Base-by-base conservation (phyloP, 345 rosid genomes). In the Aegle marmelos region DNA sequence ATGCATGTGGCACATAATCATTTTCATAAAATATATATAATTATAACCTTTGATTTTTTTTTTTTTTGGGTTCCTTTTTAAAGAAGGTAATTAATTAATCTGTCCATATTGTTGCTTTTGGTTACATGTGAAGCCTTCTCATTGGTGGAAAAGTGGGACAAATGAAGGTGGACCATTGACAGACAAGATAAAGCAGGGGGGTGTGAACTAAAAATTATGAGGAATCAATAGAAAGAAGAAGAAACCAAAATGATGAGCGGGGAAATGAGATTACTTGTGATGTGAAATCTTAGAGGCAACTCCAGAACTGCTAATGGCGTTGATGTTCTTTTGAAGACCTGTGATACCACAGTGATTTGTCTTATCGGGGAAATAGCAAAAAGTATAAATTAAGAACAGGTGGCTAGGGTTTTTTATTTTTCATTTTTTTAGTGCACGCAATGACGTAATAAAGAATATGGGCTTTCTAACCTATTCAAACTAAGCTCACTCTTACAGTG, bases 231-330 rank as follows among this genome's bases (percentile, higher is more conserved):
- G 21, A 73, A 39, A 9, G 34, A 37, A 39, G 10, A 13, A 70
- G 14, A 25, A 39, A 50, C 54, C 50, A 65, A 74, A 74, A 74
- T 74, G 76, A 69, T 69, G 74, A 64, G 24, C 9, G 73, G 73
- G 53, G 9, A 45, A 71, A 76, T 45, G 77, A 76, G 33, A 60
- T 50, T 54, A n/a, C 36, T 61, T 58, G 6, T 2, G 64, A 48
- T 59, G 59, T 77, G 58, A 68, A 77, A 61, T 74, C 76, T 68
- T 62, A 31, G 79, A 74, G 61, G 79, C 28, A 63, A 76, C 79
- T 76, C 60, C 41, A 63, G 30, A 53, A 62, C 14, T 21, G 59
- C 31, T 8, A 63, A 70, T 7, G 54, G 39, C 53, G 3, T 60
- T 31, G 2, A 50, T 68, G 11, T 24, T 22, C 27, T 25, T 21